phyloP scores from a whole-genome alignment of 2,329 filamentous ascomycete genomes.

The Aspergillus floridensis region DNA sequence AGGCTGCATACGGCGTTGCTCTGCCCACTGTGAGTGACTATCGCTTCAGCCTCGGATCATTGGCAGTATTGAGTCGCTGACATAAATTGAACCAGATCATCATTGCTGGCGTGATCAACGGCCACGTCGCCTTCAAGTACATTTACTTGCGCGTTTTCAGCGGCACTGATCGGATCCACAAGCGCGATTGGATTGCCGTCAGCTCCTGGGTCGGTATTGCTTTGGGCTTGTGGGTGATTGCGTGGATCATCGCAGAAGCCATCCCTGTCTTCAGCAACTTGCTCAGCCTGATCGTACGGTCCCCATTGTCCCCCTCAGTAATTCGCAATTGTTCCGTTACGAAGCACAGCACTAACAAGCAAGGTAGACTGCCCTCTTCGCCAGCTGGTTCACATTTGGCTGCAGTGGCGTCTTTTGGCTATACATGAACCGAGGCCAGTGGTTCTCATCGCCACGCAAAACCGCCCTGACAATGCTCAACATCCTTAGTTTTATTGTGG shows the following conservation, averaged over 20 bases:
- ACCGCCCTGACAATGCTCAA: slow-evolving; percentile 29
- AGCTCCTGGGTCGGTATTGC: slow-evolving; percentile 60
- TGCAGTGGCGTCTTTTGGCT: slow-evolving; percentile 40
- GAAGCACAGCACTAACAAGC: neutral
- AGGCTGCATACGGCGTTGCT: slow-evolving; percentile 66
- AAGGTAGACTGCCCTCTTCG: slow-evolving; percentile 56
- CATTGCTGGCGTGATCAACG: slow-evolving; percentile 69
- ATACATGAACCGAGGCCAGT: slow-evolving; percentile 34
- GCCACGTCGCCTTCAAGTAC: slow-evolving; percentile 64
- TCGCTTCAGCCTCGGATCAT: no score
- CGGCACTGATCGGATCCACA: slow-evolving; percentile 55
- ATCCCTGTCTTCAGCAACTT: slow-evolving; percentile 69
- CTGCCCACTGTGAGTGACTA: slow-evolving; percentile 54
- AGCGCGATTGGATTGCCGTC: slow-evolving; percentile 52
- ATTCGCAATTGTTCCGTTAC: no score
- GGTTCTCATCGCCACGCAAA: slow-evolving; percentile 32
- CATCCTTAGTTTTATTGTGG: slow-evolving; percentile 23
- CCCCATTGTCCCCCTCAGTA: no score
- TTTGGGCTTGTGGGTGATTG: slow-evolving; percentile 56
- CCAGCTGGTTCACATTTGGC: slow-evolving; percentile 63
- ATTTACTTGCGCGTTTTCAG: slow-evolving; percentile 64
- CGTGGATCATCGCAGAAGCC: slow-evolving; percentile 66
- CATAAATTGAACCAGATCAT: slow-evolving; percentile 49
- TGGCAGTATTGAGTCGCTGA: neutral
- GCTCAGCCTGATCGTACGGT: slow-evolving; percentile 56